phyloP scores from a whole-genome alignment of 2,329 filamentous ascomycete genomes.

The Mariannaea sp. region DNA sequence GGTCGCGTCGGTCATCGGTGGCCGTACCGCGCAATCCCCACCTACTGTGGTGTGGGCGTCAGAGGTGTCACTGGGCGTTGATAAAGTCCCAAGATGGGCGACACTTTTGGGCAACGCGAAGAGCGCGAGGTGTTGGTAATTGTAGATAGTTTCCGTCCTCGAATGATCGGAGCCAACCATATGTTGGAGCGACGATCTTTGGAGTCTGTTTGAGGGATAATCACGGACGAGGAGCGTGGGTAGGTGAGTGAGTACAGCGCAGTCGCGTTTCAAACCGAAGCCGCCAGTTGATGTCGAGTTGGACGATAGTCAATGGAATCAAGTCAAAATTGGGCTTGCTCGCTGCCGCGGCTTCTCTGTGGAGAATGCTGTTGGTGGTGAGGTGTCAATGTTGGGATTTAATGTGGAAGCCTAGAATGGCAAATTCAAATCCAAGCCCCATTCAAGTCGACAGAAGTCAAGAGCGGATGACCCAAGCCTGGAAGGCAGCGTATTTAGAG shows the following conservation, averaged over 20 bases:
- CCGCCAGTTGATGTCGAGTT: not conserved
- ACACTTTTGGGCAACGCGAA: conserved; percentile 25
- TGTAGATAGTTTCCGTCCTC: conserved; percentile 29
- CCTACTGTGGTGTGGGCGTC: conserved; percentile 29
- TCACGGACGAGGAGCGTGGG: not conserved
- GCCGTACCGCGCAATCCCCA: conserved; percentile 37
- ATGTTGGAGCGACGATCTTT: conserved; percentile 15
- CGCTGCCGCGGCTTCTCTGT: not conserved
- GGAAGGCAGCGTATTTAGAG: conserved; percentile 6
- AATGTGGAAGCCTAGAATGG: conserved; percentile 10
- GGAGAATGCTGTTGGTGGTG: not conserved
- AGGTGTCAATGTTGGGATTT: conserved; percentile 4
- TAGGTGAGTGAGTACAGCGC: not conserved
- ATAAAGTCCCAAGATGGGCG: conserved; percentile 15
- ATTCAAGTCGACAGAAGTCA: conserved; percentile 5
- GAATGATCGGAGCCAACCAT: conserved; percentile 32
- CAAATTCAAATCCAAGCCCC: not conserved
- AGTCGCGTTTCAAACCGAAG: conserved; percentile 10
- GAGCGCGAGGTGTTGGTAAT: conserved; percentile 27
- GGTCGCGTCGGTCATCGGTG: conserved; percentile 31
- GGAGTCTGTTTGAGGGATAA: conserved; percentile 11
- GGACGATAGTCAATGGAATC: not conserved
- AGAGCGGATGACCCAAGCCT: conserved; percentile 1
- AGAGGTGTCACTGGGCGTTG: conserved; percentile 21
- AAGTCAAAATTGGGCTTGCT: not conserved